phyloP scores from a whole-genome alignment of 129 eudicot genomes.

The Escallonia herrerae region DNA sequence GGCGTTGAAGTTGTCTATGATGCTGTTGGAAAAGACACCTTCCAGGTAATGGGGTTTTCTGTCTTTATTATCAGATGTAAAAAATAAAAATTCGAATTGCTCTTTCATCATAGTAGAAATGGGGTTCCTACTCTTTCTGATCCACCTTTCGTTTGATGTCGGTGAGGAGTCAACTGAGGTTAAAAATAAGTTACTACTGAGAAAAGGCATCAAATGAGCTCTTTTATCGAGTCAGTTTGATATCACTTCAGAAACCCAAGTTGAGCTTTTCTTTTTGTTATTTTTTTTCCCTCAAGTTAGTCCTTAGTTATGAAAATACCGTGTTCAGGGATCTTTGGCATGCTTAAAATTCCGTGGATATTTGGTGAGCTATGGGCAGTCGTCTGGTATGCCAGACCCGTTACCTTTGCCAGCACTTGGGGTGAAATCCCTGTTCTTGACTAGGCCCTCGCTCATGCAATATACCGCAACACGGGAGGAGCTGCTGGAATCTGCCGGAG shows the following conservation, averaged over 20 bases:
- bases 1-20: constrained; percentile 88
- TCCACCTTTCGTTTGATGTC: not conserved
- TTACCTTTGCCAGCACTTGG: constrained; percentile 51
- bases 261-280: not conserved
- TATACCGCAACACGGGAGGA: constrained; percentile 49
- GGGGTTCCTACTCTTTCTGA: not conserved
- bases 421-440: constrained; percentile 49
- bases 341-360: constrained; percentile 68
- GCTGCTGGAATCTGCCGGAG: constrained; percentile 46
- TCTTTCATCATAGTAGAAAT: not conserved
- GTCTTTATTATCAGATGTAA: not conserved
- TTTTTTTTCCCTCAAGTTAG: not conserved
- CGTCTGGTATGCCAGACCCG: constrained; percentile 59
- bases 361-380: constrained; percentile 68
- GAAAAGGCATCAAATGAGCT: not conserved
- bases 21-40: constrained; percentile 86
- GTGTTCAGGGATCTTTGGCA: constrained; percentile 63
- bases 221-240: not conserved
- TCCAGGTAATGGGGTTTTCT: constrained; percentile 33
- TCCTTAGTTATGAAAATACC: not conserved
- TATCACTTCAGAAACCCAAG: not conserved
- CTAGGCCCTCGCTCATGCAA: constrained; percentile 57
- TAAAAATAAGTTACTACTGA: not conserved
- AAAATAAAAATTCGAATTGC: not conserved
- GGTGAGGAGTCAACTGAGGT: not conserved